Base-by-base conservation (phyloP, 73 alveolate species). In the Uronychia binucleata region DNA sequence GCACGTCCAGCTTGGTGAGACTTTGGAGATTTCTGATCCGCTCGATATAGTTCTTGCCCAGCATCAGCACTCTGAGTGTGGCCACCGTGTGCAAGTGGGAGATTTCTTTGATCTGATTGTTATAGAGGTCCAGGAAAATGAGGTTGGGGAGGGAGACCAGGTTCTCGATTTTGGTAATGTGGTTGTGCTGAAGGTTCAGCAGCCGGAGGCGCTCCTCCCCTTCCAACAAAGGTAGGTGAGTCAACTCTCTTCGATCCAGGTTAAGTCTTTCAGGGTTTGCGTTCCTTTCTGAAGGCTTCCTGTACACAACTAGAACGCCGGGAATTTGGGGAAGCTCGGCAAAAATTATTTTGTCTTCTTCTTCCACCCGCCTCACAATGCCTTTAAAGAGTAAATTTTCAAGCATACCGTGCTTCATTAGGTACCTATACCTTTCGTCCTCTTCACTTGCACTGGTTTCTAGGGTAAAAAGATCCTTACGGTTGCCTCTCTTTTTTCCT, bases 201-300 rank as follows among this genome's bases (percentile, higher is more conserved):
- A 97, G 88, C 81, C 95, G 91, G 33, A 97, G 92, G 77, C 88
- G 95, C 81, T 97, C 99, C 88, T 97, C 99, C 14, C 99, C 99
- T 85, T 97, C 99, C 28, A 97, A 89, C 57, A 97, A 84, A n/a
- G 99, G 99, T 76, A 97, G 91, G 75, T 97, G 99, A 0, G 98
- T 88, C 57, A 97, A 88, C 77, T 97, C 99, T 83, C 97, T 79
- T 78, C 93, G 95, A 85, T 97, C 97, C n/a, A 97, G 89, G 84
- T 93, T 91, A 33, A 97, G 93, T 85, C 96, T 87, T 59, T 97
- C 99, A 81, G 92, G 95, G 80, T 93, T 85, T 31, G 94, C 93
- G 88, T 95, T 92, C 58, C 99, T 81, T 82, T 91, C 97, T 19
- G 97, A 90, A 30, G 98, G 98, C 77, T 96, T 96, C 76, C 99